Evolutionary conservation across 148 eudicot genomes (phyloP), one percentile per base, ranked within the genome.

Genomic region (Rhododendron williamsianum): DNA sequence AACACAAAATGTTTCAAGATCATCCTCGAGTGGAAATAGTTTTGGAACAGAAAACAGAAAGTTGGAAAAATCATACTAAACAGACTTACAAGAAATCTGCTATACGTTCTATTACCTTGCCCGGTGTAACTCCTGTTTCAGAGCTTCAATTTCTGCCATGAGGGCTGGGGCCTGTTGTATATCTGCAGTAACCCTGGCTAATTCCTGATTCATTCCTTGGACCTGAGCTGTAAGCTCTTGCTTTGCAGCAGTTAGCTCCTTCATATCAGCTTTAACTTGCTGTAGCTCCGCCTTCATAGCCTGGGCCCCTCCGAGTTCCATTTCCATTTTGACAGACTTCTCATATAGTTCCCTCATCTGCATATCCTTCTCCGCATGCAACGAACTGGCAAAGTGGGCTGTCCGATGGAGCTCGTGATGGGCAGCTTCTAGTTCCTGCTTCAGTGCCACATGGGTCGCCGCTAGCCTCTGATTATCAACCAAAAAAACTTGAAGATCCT

Each of bases 391-490:
- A 85, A 87, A 91, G 71, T 93, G 93, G 38, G 88, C 88, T 13
- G 94, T 92, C 25, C 87, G 86, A 82, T 94, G 95, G 88, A 96
- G 87, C 88, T 96, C 95, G 46, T 87, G 88, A 83, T 94, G 99
- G 71, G 92, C 90, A 52, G 91, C 90, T 88, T 96, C 99, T 67
- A 96, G 58, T 85, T 96, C 99, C 89, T 94, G 98, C 89, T 90
- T 96, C 83, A 96, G 92, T 13, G 99, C 98, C 84, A 96, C 99
- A 87, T 96, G 99, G 30, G 98, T 95, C 0, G 95, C 97, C 48
- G 99, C 97, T 78, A 93, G 89, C 54, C 95, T 87, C 85, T 96
- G 99, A 85, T 96, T 96, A 87, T 94, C 99, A 71, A 87, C 90
- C 65, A 96, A 87, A 67, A 96, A 84, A 8, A 85, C 95, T 82